Conservation (phyloP, 2,329 filamentous ascomycete species). For the Microcyclosporella mali region DNA sequence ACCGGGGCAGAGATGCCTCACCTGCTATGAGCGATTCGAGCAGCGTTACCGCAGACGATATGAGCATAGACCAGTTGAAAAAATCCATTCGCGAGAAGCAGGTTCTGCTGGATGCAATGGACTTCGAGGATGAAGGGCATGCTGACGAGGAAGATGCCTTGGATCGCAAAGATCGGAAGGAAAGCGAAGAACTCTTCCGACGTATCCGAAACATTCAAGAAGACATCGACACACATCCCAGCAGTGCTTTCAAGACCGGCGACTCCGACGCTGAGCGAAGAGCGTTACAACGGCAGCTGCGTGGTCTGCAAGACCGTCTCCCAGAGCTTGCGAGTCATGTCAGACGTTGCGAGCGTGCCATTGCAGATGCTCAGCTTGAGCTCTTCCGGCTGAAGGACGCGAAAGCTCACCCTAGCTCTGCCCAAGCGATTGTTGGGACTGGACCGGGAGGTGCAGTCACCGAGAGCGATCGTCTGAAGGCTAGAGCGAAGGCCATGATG, state of each 20-base stretch:
- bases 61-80: slow-evolving; percentile 77
- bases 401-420: slow-evolving; percentile 79
- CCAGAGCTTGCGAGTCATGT: slow-evolving; percentile 90
- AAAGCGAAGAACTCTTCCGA: slow-evolving; percentile 89
- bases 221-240: slow-evolving; percentile 87
- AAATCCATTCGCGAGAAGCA: slow-evolving; percentile 95
- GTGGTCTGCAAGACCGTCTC: slow-evolving; percentile 79
- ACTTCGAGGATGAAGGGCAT: slow-evolving; percentile 87
- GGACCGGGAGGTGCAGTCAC: slow-evolving; percentile 86
- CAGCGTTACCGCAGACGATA: slow-evolving; percentile 66
- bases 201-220: slow-evolving; percentile 87
- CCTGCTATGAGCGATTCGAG: slow-evolving; percentile 59
- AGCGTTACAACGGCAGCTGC: slow-evolving; percentile 79
- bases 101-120: slow-evolving; percentile 88
- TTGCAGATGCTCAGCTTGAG: slow-evolving; percentile 85
- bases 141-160: slow-evolving; percentile 87
- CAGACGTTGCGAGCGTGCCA: slow-evolving; percentile 80
- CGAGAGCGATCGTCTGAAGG: slow-evolving; percentile 89
- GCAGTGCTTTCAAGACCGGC: slow-evolving; percentile 60
- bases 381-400: slow-evolving; percentile 90
- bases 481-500: slow-evolving; percentile 96
- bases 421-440: slow-evolving; percentile 78
- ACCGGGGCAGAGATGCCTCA: slow-evolving; percentile 64
- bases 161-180: slow-evolving; percentile 81
- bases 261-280: slow-evolving; percentile 87